Evolutionary conservation across 148 eudicot genomes (phyloP).

Genomic region (Linanthus parryae): DNA sequence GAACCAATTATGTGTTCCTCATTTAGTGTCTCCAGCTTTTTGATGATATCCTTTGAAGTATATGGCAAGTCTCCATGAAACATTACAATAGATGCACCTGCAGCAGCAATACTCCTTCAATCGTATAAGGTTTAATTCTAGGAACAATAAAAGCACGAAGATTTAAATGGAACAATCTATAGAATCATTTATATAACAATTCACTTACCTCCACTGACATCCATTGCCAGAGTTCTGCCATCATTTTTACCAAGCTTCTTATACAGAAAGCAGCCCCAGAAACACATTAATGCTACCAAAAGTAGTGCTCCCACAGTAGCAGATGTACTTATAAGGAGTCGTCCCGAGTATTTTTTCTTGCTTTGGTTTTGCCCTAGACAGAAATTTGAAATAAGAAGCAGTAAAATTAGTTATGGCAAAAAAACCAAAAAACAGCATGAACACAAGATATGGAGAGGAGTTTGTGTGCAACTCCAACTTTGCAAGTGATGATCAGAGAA

Average conservation of each 20-base stretch:
- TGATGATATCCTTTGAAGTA: conserved; percentile 83
- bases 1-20: conserved; percentile 92
- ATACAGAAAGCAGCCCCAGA: conserved; percentile 95
- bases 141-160: conserved; percentile 1
- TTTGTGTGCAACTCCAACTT: not conserved
- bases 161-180: conserved; percentile 3
- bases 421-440: not conserved
- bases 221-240: conserved; percentile 69
- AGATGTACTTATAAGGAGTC: conserved; percentile 81
- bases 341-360: conserved; percentile 66
- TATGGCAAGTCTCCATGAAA: conserved; percentile 99
- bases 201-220: conserved; percentile 76
- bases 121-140: conserved; percentile 1
- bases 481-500: conserved; percentile 1
- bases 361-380: conserved; percentile 33
- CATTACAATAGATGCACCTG: conserved; percentile 98
- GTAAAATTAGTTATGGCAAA: no score
- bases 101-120: conserved; percentile 18
- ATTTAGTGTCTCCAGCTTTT: conserved; percentile 72
- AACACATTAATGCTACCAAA: conserved; percentile 96
- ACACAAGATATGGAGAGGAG: not conserved
- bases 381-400: no score
- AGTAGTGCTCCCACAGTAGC: conserved; percentile 96
- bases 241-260: conserved; percentile 91
- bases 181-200: conserved; percentile 4